Evolutionary conservation across 2,329 filamentous ascomycete species (phyloP).

Genomic region (Pyrenochaeta sp.): DNA sequence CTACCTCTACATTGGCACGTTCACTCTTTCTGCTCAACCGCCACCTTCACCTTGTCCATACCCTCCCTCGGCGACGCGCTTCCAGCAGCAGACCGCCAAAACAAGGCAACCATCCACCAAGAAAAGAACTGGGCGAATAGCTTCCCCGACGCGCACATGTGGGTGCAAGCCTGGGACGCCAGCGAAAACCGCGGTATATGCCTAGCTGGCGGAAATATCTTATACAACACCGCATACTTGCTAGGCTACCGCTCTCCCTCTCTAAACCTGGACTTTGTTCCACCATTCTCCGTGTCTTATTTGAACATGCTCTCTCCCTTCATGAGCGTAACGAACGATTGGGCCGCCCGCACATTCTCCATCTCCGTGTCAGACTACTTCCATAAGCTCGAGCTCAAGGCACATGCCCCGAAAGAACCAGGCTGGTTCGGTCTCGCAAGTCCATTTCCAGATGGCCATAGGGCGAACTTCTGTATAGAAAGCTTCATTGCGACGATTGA

Average conservation of each 20-base stretch:
- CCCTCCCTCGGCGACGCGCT: slow-evolving; percentile 33
- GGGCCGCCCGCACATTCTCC: slow-evolving; percentile 50
- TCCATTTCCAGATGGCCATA: slow-evolving; percentile 58
- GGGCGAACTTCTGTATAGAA: slow-evolving; percentile 55
- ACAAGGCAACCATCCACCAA: slow-evolving; percentile 54
- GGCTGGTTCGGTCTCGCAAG: slow-evolving; percentile 57
- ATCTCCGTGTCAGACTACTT: slow-evolving; percentile 51
- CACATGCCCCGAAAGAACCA: slow-evolving; percentile 50
- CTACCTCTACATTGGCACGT: slow-evolving; percentile 63
- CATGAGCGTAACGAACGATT: slow-evolving; percentile 53
- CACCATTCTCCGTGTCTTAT: slow-evolving; percentile 53
- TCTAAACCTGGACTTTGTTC: slow-evolving; percentile 53
- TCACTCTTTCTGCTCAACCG: slow-evolving; percentile 54
- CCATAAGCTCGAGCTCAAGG: slow-evolving; percentile 52
- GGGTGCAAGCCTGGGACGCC: slow-evolving; percentile 42
- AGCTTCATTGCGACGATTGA: slow-evolving; percentile 58
- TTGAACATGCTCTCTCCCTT: slow-evolving; percentile 50
- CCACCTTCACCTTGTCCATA: slow-evolving; percentile 52
- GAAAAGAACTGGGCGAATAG: slow-evolving; percentile 62
- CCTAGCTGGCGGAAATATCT: slow-evolving; percentile 45
- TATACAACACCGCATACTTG: slow-evolving; percentile 54
- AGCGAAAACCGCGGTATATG: slow-evolving; percentile 32
- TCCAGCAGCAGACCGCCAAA: slow-evolving; percentile 35
- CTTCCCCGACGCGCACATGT: slow-evolving; percentile 55
- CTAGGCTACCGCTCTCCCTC: slow-evolving; percentile 54